Evolutionary conservation across 495 filamentous ascomycete species (phyloP), one percentile per base, ranked within the genome.

Genomic region (Neurospora sp.): DNA sequence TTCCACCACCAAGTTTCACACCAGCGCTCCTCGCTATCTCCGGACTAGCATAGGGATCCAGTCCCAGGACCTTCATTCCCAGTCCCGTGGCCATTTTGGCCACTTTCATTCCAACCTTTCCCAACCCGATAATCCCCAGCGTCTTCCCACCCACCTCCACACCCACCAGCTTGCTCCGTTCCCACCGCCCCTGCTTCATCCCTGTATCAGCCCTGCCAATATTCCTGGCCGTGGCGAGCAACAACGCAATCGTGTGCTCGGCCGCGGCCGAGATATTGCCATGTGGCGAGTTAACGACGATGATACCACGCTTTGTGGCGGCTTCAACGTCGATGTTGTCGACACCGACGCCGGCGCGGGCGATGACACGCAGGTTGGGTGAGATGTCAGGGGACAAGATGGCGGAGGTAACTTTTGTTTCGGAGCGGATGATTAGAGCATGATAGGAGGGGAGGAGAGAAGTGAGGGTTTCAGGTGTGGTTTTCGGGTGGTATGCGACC

Each of bases 231-330:
- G 87, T 85, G 2, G 90, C 85, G 81, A 92, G 88, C 75, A 93
- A 82, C 70, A 93, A 78, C 1, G 89, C 90, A 69, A 92, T 84
- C 0, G 90, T 91, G 75, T 91, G 90, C 76, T 91, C 90, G 0
- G 91, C 91, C 0, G 91, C 91, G 0, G 91, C 90, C 6, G 88
- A 85, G 73, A 92, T 91, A 76, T 93, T 93, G 9, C 91, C 91
- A 34, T 82, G 82, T 0, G 91, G 91, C 5, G 85, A 88, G 78
- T 92, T 93, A 69, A 92, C 90, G 0, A 93, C 91, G 24, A 93
- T 87, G 42, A 93, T 86, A 15, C 91, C 91, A 31, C 86, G 80
- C 71, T 85, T 83, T 1, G 91, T 93, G 2, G 91, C 91, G 17
- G 87, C 85, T 37, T 83, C 80, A 0, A 93, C 88, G 79, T 92